Conservation (phyloP, 2,329 filamentous ascomycete genomes). For the Cercospora canescens region DNA sequence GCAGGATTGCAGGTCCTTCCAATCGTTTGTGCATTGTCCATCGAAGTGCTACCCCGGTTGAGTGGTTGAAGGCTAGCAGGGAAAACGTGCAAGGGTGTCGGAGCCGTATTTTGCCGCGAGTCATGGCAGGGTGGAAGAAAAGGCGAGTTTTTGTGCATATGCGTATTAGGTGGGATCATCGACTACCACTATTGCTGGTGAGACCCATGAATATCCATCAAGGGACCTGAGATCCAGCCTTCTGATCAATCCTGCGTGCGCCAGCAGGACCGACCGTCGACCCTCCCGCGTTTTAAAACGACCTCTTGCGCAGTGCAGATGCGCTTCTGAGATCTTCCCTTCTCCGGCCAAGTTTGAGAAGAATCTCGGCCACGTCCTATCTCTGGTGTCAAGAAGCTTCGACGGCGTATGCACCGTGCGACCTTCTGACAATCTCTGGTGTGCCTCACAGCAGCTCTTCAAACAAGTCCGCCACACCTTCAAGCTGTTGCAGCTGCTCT, state of each 20-base stretch:
- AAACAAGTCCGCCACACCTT: constrained; percentile 16
- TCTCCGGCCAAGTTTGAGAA: neutral
- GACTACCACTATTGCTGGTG: neutral
- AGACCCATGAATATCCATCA: neutral
- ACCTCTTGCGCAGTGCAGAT: neutral
- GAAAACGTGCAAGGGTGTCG: constrained; percentile 6
- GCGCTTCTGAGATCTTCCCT: neutral
- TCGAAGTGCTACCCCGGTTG: neutral
- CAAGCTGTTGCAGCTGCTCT: constrained; percentile 13
- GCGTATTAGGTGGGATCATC: neutral
- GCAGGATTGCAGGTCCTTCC: constrained; percentile 3
- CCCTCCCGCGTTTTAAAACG: neutral
- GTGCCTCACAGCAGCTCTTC: constrained; percentile 4
- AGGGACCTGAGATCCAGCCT: neutral
- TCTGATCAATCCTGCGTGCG: neutral
- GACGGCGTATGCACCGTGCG: neutral
- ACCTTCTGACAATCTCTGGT: neutral
- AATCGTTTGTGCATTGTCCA: neutral
- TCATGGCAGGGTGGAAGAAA: neutral
- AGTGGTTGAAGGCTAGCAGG: constrained; percentile 1
- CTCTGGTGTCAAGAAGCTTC: neutral
- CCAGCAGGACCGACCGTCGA: neutral
- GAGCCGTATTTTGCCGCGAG: too few species aligned
- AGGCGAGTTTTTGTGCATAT: neutral
- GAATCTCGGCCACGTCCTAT: neutral